Conservation (phyloP, 140 eudicot genomes). For the Senecio squalidus region DNA sequence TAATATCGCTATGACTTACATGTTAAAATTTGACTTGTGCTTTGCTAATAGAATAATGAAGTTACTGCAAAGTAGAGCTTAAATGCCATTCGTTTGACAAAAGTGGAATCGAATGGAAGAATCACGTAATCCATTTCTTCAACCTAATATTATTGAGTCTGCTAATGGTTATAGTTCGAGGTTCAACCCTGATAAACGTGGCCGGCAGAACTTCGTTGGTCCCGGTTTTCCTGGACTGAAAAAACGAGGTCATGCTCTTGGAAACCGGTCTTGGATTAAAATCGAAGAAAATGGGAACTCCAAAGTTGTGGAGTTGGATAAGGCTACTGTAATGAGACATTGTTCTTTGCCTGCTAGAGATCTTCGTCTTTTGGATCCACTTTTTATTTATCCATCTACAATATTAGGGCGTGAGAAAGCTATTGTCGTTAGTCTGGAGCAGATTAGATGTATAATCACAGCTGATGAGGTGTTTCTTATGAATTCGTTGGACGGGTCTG, state of each 20-base stretch:
- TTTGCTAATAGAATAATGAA: slow-evolving; percentile 8
- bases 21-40: too few species aligned
- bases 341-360: slow-evolving; percentile 13
- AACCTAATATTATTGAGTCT: slow-evolving; percentile 31
- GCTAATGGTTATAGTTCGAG: slow-evolving; percentile 34
- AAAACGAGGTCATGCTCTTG: slow-evolving; percentile 77
- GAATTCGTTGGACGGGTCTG: slow-evolving; percentile 91
- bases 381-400: slow-evolving; percentile 89
- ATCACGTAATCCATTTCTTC: slow-evolving; percentile 38
- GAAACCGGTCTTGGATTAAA: slow-evolving; percentile 91
- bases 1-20: too few species aligned
- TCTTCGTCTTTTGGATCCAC: slow-evolving; percentile 75
- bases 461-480: slow-evolving; percentile 93
- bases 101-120: slow-evolving; percentile 50
- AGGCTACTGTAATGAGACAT: slow-evolving; percentile 30
- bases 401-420: slow-evolving; percentile 96
- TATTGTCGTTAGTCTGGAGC: slow-evolving; percentile 90
- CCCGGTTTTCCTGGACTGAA: slow-evolving; percentile 65
- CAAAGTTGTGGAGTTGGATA: slow-evolving; percentile 75
- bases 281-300: slow-evolving; percentile 76
- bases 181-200: slow-evolving; percentile 31
- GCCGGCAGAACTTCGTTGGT: slow-evolving; percentile 35
- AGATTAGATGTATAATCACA: slow-evolving; percentile 89
- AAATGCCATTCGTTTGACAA: slow-evolving; percentile 17
- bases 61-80: slow-evolving; percentile 11